Evolutionary conservation across 1,284 basidiomycete genomes (phyloP), one percentile per base, ranked within the genome.

Genomic region (Ceratobasidium sp.): DNA sequence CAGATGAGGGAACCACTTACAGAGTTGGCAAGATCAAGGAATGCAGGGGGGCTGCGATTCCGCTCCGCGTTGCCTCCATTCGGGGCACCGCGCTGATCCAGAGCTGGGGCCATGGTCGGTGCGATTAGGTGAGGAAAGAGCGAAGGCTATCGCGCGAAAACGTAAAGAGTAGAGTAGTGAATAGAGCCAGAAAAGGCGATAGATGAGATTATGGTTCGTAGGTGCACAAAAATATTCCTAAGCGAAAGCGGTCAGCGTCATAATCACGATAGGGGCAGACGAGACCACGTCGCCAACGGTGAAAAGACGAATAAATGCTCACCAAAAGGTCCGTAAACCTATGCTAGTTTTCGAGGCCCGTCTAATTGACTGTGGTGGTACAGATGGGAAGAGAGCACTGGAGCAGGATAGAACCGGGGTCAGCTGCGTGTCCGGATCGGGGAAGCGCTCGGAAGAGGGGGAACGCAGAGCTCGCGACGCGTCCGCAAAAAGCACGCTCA

Each of bases 1-100:
- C n/a, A n/a, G n/a, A n/a, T 71, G 73, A 70, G 66, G 74, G 69
- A 76, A 78, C 75, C 75, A 87, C 91, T 78, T 82, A 94, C 93
- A 78, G 93, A 94, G 83, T 95, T 93, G 72, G 93, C 93, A 76
- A 95, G 87, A 85, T 95, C 93, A 81, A 95, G 85, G 82, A 95
- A 95, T 74, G 93, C 93, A 76, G 93, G 92, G 16, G 93, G 92
- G 82, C 90, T 92, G 79, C 91, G 90, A 84, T 91, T 93, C 80
- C 89, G 85, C 76, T 89, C 90, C 79, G 89, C 55, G 26, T 71
- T 69, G 69, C 50, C 52, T 16, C 64, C 64, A 23, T 35, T 35
- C n/a, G 50, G 28, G 21, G 52, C 54, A 7, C 41, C 66, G 52
- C 52, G 66, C 32, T 69, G 66, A 43, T 58, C 66, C 43, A 69